Percentiles rank a stretch among this genome's conserved stretches.
Conservation (phyloP, 176 grass and related monocot species). For the Zoysia japonica region DNA sequence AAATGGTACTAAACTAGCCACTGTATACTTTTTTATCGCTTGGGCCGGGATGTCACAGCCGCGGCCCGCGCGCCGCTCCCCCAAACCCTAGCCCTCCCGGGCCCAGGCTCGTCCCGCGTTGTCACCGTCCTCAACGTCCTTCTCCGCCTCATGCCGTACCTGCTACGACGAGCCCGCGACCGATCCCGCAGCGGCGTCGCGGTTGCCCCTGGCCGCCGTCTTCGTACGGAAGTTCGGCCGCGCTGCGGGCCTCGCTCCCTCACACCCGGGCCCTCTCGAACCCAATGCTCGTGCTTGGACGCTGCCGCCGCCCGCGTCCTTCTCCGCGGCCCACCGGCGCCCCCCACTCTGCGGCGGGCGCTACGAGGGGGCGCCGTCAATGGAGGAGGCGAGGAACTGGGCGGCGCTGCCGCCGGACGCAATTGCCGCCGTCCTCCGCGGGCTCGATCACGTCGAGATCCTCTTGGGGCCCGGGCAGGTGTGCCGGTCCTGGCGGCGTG, state of each 20-base stretch:
- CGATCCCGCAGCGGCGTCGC: too few relatives aligned
- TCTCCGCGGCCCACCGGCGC: background rate
- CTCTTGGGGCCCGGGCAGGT: background rate
- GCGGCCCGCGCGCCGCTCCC: background rate
- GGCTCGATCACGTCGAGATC: background rate
- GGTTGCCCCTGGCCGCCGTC: too few relatives aligned
- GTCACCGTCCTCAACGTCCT: background rate
- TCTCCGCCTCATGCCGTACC: too few relatives aligned
- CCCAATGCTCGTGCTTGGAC: too few relatives aligned
- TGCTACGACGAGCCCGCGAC: too few relatives aligned
- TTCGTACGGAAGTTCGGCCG: too few relatives aligned
- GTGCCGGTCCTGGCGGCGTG: slow-evolving; percentile 24
- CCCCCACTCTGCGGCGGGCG: background rate
- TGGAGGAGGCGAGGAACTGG: background rate
- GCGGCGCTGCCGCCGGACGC: background rate
- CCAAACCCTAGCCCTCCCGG: background rate
- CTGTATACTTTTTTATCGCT: too few relatives aligned
- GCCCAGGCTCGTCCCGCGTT: background rate
- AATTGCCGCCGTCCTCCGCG: background rate
- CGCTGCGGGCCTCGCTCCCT: too few relatives aligned
- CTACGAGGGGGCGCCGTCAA: too few relatives aligned
- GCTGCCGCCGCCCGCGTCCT: background rate
- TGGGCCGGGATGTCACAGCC: too few relatives aligned
- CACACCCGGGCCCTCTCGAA: too few relatives aligned
- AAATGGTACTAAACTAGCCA: too few relatives aligned